phyloP scores from a whole-genome alignment of 2,329 filamentous ascomycete species.

The Trichophyton benhamiae region DNA sequence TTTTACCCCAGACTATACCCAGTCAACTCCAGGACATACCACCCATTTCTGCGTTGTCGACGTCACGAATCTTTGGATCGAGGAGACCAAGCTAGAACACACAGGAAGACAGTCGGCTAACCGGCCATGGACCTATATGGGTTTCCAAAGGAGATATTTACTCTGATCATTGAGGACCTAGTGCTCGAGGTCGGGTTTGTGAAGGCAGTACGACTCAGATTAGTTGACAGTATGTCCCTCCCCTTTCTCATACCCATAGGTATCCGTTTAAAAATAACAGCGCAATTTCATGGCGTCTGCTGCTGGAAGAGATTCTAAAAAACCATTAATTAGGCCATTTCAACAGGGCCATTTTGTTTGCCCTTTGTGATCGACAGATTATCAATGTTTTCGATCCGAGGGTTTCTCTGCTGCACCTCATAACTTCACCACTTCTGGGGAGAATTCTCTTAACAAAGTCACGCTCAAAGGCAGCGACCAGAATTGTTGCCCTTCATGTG shows the following conservation, averaged over 20 bases:
- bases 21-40: too few relatives aligned
- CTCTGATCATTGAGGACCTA: neutral
- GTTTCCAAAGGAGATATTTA: neutral
- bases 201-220: neutral
- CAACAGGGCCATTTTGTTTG: neutral
- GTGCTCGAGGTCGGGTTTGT: neutral
- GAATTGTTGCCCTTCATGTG: neutral
- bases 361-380: neutral
- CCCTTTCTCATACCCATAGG: neutral
- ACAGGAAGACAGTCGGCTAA: too few relatives aligned
- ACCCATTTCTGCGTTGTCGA: too few relatives aligned
- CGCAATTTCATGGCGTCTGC: too few relatives aligned
- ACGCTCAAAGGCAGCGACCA: neutral
- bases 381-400: neutral
- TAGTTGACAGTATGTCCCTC: neutral
- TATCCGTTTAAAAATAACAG: neutral
- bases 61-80: too few relatives aligned
- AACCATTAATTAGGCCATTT: neutral
- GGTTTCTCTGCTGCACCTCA: neutral
- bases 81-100: too few relatives aligned
- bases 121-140: neutral
- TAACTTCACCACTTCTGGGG: neutral
- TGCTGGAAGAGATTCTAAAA: neutral
- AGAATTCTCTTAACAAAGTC: neutral
- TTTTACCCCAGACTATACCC: too few relatives aligned